Evolutionary conservation across 306 rosid species (phyloP), one percentile per base, ranked within the genome.

Genomic region (Pachyrhizus erosus): DNA sequence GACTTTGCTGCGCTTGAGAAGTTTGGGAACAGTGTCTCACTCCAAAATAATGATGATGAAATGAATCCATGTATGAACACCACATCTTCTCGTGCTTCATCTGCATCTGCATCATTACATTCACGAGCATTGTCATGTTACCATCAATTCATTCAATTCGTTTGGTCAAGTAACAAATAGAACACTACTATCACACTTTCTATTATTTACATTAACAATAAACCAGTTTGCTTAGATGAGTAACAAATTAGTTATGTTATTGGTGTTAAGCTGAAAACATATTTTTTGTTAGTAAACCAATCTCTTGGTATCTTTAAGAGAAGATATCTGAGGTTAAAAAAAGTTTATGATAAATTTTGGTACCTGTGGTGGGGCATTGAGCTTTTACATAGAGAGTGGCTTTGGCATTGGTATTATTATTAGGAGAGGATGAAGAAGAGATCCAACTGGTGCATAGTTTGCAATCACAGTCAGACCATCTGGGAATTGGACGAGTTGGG

Each of bases 381-480:
- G 94, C 48, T 9, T 84, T 83, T 8, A 96, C 99, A 61, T 51
- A 93, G 72, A 96, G 99, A 1, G 89, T 77, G 40, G 84, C 66
- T 72, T 89, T 87, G 52, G 10, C 2, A 46, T 26, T 24, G 8
- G 18, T 24, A 8, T n/a, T 33, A 15, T 49, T 27, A 0, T 24
- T 5, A 15, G 42, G 49, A 7, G 84, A 62, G 4, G 51, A 10
- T 1, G 70, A 74, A 33, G 93, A 84, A 1, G 92, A 87, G 23
- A 85, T 87, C 94, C 97, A 93, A 82, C 85, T 65, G 5, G 84
- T 87, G 75, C 99, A 96, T 7, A 87, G 54, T 62, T 88, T 75
- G 73, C 99, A 96, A 71, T 91, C 92, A 69, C 99, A 96, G 45
- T 96, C 99, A 0, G 99, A 96, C 99, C 99, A 96, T 27, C 99